phyloP scores from a whole-genome alignment of 441 rosid genomes.

The Croton laevigatus region DNA sequence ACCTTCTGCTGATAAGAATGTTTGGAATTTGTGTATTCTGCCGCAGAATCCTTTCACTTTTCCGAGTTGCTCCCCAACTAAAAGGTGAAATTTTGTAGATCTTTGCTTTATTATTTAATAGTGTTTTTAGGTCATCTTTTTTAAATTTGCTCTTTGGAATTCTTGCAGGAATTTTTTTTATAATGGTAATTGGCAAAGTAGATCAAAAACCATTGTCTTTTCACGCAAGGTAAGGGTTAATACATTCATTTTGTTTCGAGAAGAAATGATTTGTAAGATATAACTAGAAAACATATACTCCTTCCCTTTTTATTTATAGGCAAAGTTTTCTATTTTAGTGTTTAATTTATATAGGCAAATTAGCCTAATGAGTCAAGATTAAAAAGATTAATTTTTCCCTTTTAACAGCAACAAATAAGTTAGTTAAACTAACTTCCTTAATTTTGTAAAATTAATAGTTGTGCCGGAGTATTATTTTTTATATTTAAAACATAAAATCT shows the following conservation, averaged over 20 bases:
- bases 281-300: background rate
- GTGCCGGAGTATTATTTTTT: too few relatives aligned
- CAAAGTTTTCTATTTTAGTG: background rate
- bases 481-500: background rate
- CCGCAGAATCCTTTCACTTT: constrained; percentile 14
- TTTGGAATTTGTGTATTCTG: constrained; percentile 7
- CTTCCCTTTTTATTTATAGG: background rate
- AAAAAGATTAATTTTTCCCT: too few relatives aligned
- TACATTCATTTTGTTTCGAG: background rate
- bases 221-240: constrained; percentile 27
- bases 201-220: constrained; percentile 26
- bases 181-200: constrained; percentile 21
- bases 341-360: too few relatives aligned
- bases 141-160: background rate
- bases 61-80: background rate
- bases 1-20: background rate
- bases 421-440: too few relatives aligned
- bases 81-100: constrained; percentile 6
- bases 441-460: too few relatives aligned
- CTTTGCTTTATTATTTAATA: background rate
- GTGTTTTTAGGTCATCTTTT: background rate
- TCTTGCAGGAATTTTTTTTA: constrained; percentile 29
- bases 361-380: too few relatives aligned
- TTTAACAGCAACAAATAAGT: too few relatives aligned
- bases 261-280: background rate